These are phyloP conservation scores for Lentinus polychrous DNA, from an alignment of 1,284 basidiomycete species.

Conservation along the genomic window DNA sequence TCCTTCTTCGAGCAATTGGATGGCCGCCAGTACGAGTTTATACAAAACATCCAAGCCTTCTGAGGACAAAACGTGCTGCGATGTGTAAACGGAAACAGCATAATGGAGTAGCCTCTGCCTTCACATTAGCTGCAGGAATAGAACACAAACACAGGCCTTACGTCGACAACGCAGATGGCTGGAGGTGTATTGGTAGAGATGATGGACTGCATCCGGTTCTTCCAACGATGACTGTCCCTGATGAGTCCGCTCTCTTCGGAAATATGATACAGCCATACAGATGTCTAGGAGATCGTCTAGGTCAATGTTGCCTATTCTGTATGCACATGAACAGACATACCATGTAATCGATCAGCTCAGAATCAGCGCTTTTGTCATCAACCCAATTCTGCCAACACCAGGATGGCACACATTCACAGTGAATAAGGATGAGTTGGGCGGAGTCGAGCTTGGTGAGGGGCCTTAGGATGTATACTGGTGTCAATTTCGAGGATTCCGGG, in stretches of 20 bases:
- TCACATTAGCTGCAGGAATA: not conserved
- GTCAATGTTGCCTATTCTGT: not conserved
- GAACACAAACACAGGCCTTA: not conserved
- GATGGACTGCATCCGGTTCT: not conserved
- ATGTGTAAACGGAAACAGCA: too few relatives aligned
- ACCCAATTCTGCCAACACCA: constrained; percentile 64
- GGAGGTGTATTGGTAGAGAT: not conserved
- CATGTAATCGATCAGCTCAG: constrained; percentile 41
- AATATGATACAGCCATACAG: constrained; percentile 40
- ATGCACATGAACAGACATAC: constrained; percentile 30
- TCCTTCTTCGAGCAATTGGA: too few relatives aligned
- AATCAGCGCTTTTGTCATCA: constrained; percentile 41
- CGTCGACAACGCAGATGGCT: not conserved
- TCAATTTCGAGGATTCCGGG: constrained; percentile 7
- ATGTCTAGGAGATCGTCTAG: constrained; percentile 33
- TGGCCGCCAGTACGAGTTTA: too few relatives aligned
- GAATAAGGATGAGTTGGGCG: constrained; percentile 41
- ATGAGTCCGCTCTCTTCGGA: not conserved
- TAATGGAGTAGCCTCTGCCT: too few relatives aligned
- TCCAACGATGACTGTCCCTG: not conserved
- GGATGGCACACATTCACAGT: constrained; percentile 44
- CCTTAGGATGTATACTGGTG: constrained; percentile 13
- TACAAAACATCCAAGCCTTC: too few relatives aligned
- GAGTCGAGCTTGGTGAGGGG: constrained; percentile 31
- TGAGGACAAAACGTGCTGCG: too few relatives aligned